Evolutionary conservation across 2,329 filamentous ascomycete genomes (phyloP).

Genomic region (Fusarium sp.): DNA sequence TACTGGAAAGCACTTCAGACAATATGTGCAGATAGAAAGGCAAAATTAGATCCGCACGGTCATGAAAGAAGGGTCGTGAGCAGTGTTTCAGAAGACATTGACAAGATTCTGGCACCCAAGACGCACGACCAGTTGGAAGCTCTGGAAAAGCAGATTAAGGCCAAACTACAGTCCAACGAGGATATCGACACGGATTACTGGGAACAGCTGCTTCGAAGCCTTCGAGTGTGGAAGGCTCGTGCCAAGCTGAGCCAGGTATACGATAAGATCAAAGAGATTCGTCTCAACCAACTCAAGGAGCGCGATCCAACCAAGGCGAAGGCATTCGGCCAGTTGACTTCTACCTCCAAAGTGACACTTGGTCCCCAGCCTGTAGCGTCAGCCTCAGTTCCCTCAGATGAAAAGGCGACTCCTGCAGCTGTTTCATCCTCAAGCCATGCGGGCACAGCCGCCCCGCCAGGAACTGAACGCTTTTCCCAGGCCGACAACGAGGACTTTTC

Average conservation of each 20-base stretch:
- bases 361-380: slow-evolving; percentile 8
- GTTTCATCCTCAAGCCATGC: slow-evolving; percentile 46
- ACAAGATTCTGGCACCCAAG: slow-evolving; percentile 88
- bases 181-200: slow-evolving; percentile 97
- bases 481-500: slow-evolving; percentile 83
- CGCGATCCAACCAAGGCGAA: slow-evolving; percentile 76
- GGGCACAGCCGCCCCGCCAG: slow-evolving; percentile 60
- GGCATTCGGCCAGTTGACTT: slow-evolving; percentile 30
- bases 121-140: slow-evolving; percentile 86
- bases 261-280: slow-evolving; percentile 78
- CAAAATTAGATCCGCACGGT: slow-evolving; percentile 71
- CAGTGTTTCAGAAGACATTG: slow-evolving; percentile 88
- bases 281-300: slow-evolving; percentile 74
- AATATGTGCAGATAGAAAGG: slow-evolving; percentile 81
- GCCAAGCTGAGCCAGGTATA: slow-evolving; percentile 85
- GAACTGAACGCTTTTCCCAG: slow-evolving; percentile 76
- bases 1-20: slow-evolving; percentile 94
- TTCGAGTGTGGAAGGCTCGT: slow-evolving; percentile 92
- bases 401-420: slow-evolving; percentile 17
- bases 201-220: slow-evolving; percentile 88
- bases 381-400: slow-evolving; percentile 18
- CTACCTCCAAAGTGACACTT: slow-evolving; percentile 12
- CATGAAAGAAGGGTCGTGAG: slow-evolving; percentile 81
- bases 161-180: slow-evolving; percentile 88
- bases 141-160: slow-evolving; percentile 87